Evolutionary conservation across 768 basidiomycete genomes (phyloP).

Genomic region (Boletales sp.): DNA sequence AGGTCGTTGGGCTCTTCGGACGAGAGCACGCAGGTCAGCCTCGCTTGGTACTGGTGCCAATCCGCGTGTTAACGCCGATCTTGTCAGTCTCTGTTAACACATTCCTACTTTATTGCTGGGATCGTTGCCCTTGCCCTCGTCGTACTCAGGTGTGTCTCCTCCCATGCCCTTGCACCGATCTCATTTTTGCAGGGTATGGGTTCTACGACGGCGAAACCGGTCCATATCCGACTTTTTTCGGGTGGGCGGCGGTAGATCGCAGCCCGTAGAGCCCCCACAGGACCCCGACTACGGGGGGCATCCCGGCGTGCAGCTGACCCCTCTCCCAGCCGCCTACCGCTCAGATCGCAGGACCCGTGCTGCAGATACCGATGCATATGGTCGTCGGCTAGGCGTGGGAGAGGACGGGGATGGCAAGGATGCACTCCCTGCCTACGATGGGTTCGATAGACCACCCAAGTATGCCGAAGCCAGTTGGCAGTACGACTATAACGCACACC

Average conservation of each 20-base stretch:
- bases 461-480: constrained; percentile 31
- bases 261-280: neutral
- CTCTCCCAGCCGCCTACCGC: constrained; percentile 20
- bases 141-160: constrained; percentile 15
- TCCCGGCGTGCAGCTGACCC: constrained; percentile 15
- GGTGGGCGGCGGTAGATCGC: neutral
- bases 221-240: constrained; percentile 20
- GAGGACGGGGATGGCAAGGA: constrained; percentile 41
- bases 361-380: constrained; percentile 37
- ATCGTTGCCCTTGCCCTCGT: constrained; percentile 13
- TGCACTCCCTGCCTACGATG: constrained; percentile 45
- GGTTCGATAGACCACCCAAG: constrained; percentile 43
- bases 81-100: constrained; percentile 17
- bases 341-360: constrained; percentile 28
- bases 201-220: constrained; percentile 23
- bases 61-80: neutral
- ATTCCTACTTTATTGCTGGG: constrained; percentile 24
- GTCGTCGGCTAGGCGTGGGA: constrained; percentile 34
- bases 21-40: constrained; percentile 15
- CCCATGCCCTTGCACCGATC: neutral
- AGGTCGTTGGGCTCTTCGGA: neutral
- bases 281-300: constrained; percentile 4
- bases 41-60: neutral
- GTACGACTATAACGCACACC: neutral
- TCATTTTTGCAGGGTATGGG: constrained; percentile 16